phyloP scores from a whole-genome alignment of 805 yeast species.

The Cephaloascus albidus region DNA sequence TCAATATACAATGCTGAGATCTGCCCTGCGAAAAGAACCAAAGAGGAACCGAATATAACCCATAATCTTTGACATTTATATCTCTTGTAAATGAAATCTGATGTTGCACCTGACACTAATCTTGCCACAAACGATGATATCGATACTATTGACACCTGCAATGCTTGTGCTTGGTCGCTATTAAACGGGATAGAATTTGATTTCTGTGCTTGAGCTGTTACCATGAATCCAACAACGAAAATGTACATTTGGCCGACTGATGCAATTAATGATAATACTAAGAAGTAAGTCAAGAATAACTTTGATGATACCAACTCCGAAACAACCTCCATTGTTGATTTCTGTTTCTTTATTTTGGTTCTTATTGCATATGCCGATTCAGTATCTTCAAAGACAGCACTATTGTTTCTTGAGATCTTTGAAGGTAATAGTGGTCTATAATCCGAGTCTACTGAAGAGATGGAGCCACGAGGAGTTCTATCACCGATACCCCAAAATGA shows the following conservation, averaged over 20 bases:
- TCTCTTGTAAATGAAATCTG: conserved; percentile 48
- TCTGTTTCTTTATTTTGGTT: not conserved
- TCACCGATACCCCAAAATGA: conserved; percentile 31
- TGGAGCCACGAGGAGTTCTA: conserved; percentile 15
- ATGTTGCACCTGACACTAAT: conserved; percentile 51
- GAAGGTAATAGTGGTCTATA: not conserved
- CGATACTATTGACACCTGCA: conserved; percentile 63
- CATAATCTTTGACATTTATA: conserved; percentile 53
- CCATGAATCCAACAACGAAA: conserved; percentile 67
- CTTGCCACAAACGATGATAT: conserved; percentile 59
- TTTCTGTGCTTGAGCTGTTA: conserved; percentile 24
- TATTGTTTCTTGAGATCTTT: not conserved
- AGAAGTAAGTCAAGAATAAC: conserved; percentile 39
- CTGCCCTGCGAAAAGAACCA: conserved; percentile 26
- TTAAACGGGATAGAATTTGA: conserved; percentile 5
- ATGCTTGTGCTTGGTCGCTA: conserved; percentile 47
- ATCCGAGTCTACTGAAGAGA: conserved; percentile 5
- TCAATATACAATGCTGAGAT: conserved; percentile 21
- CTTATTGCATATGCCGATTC: not conserved
- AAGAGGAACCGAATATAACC: conserved; percentile 41
- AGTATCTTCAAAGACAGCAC: not conserved
- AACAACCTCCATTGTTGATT: conserved; percentile 6
- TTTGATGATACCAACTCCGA: conserved; percentile 12
- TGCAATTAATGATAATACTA: conserved; percentile 46
- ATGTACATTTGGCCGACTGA: conserved; percentile 69